These are phyloP conservation scores for Rhizopogon salebrosus DNA, from an alignment of 768 basidiomycete genomes.

Conservation along the genomic window DNA sequence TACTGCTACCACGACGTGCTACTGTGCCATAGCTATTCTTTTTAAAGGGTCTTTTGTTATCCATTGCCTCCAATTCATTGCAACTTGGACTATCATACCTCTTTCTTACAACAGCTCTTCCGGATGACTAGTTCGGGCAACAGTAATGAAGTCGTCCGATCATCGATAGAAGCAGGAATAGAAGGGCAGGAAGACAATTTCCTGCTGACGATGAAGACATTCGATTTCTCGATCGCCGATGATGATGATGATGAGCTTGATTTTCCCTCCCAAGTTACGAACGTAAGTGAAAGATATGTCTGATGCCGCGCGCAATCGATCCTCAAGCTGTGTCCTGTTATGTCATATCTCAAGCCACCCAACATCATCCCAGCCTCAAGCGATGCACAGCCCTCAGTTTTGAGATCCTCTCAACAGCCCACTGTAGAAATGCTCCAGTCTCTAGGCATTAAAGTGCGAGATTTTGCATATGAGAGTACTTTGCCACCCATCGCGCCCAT, in stretches of 20 bases:
- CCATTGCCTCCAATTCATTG: neutral
- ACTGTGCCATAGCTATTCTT: neutral
- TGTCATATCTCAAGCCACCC: conserved; percentile 17
- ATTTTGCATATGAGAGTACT: conserved; percentile 67
- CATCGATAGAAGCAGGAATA: conserved; percentile 2
- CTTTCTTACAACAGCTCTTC: neutral
- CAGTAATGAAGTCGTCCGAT: conserved; percentile 1
- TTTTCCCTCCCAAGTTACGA: conserved; percentile 19
- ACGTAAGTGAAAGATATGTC: conserved; percentile 33
- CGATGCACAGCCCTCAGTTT: neutral
- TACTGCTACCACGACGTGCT: conserved; percentile 22
- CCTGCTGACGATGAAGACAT: neutral
- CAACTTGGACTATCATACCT: neutral
- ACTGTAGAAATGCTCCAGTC: conserved; percentile 21
- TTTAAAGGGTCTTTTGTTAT: neutral
- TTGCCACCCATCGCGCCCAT: conserved; percentile 57
- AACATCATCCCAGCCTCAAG: conserved; percentile 13
- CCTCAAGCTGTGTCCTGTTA: conserved; percentile 29
- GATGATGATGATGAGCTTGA: conserved; percentile 14
- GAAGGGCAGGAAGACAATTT: neutral
- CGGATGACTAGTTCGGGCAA: conserved; percentile 14
- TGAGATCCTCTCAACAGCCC: conserved; percentile 30
- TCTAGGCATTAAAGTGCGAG: conserved; percentile 40
- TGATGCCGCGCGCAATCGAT: conserved; percentile 19
- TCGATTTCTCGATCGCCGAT: conserved; percentile 2